Percentiles rank a stretch among this genome's conserved stretches.
Evolutionary conservation across 345 rosid species (phyloP).

Genomic region (Corymbia maculata): DNA sequence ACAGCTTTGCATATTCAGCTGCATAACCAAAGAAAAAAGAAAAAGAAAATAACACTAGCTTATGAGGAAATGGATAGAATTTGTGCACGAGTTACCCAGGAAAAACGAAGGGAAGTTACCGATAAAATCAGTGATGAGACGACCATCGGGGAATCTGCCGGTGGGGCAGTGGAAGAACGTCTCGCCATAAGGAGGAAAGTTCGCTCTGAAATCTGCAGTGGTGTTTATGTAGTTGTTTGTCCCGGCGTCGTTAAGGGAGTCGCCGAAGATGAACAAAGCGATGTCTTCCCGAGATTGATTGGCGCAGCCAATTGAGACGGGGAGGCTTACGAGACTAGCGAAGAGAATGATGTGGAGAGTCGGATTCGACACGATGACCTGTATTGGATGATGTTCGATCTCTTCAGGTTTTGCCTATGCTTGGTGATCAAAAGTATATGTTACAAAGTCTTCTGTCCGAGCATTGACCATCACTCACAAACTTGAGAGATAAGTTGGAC

Average conservation of each 20-base stretch:
- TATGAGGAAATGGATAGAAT: neutral
- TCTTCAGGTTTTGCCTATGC: neutral
- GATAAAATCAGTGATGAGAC: neutral
- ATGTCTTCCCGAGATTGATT: neutral
- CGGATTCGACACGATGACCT: neutral
- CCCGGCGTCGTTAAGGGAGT: slow-evolving; percentile 17
- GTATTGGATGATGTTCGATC: neutral
- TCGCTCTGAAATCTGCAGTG: neutral
- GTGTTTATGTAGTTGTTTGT: slow-evolving; percentile 14
- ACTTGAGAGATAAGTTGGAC: no score
- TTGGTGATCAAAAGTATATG: neutral
- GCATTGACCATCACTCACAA: neutral
- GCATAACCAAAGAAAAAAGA: neutral
- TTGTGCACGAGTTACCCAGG: neutral
- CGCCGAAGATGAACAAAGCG: slow-evolving; percentile 22
- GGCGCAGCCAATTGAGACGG: neutral
- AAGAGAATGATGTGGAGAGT: neutral
- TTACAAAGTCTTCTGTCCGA: neutral
- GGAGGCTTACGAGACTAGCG: neutral
- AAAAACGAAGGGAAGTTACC: neutral
- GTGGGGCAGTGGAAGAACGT: slow-evolving; percentile 13
- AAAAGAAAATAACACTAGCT: neutral
- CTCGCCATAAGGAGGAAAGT: neutral
- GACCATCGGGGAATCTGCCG: slow-evolving; percentile 14
- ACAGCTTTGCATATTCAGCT: slow-evolving; percentile 36